These are phyloP conservation scores for Globisporangium takayamanum DNA, from an alignment of 352 stramenopile species.

Conservation along the genomic window DNA sequence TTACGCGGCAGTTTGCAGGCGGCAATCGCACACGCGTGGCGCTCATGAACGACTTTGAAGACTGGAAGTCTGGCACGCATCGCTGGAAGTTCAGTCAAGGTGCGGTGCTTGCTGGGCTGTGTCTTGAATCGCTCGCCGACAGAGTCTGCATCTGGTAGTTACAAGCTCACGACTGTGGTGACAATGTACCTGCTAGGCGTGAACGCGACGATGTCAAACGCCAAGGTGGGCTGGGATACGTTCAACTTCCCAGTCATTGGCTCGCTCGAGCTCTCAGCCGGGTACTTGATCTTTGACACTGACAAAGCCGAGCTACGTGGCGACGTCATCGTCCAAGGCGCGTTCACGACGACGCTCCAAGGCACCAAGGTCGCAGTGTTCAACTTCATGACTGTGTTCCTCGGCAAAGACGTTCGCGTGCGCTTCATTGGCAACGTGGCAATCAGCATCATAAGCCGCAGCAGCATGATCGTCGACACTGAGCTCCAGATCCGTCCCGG, in stretches of 20 bases:
- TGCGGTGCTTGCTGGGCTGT: not conserved
- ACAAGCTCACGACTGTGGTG: not conserved
- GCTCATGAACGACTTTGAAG: slow-evolving; percentile 94
- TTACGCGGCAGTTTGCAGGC: slow-evolving; percentile 73
- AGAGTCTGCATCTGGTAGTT: not conserved
- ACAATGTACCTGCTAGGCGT: not conserved
- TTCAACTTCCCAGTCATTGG: slow-evolving; percentile 62
- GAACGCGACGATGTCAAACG: slow-evolving; percentile 9
- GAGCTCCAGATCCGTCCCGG: slow-evolving; percentile 66
- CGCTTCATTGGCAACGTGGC: slow-evolving; percentile 82
- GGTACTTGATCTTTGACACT: slow-evolving; percentile 77
- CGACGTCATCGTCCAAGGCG: slow-evolving; percentile 49
- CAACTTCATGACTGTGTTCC: slow-evolving; percentile 93
- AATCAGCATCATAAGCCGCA: slow-evolving; percentile 88
- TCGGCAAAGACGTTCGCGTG: slow-evolving; percentile 78
- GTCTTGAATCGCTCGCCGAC: not conserved
- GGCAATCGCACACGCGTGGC: slow-evolving; percentile 61
- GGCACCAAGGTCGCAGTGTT: slow-evolving; percentile 92
- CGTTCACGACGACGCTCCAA: slow-evolving; percentile 50
- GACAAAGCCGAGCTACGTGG: slow-evolving; percentile 43
- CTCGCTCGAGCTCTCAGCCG: slow-evolving; percentile 69
- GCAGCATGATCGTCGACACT: slow-evolving; percentile 90
- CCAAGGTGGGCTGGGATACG: slow-evolving; percentile 42
- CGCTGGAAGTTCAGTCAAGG: slow-evolving; percentile 41
- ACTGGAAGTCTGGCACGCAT: slow-evolving; percentile 90